phyloP scores from a whole-genome alignment of 2,329 filamentous ascomycete species.

The Fusarium sp. region DNA sequence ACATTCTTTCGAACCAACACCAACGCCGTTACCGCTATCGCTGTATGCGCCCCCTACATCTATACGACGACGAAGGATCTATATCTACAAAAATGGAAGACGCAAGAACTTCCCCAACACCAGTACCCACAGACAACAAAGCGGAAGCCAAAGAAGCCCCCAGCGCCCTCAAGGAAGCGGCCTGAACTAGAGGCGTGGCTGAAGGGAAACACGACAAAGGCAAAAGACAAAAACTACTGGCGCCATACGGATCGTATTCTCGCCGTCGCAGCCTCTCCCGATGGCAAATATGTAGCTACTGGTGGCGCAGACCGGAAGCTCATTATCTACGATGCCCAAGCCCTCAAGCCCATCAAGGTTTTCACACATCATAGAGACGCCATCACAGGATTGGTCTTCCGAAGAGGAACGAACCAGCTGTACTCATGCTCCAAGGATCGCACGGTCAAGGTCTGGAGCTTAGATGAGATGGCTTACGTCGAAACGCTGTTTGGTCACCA shows the following conservation, averaged over 20 bases:
- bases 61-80: constrained; percentile 93
- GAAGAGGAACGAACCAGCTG: constrained; percentile 88
- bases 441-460: constrained; percentile 94
- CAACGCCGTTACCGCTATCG: constrained; percentile 81
- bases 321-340: constrained; percentile 87
- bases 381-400: constrained; percentile 86
- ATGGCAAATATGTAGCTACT: constrained; percentile 91
- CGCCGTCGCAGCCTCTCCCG: constrained; percentile 85
- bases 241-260: constrained; percentile 86
- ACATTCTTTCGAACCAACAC: constrained; percentile 84
- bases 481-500: constrained; percentile 98
- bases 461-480: constrained; percentile 92
- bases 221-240: constrained; percentile 74
- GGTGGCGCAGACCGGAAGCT: constrained; percentile 87
- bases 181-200: constrained; percentile 73
- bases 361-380: constrained; percentile 94
- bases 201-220: constrained; percentile 71
- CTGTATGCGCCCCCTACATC: constrained; percentile 80
- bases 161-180: constrained; percentile 69
- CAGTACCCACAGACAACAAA: constrained; percentile 71
- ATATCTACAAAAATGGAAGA: constrained; percentile 88
- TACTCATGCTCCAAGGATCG: constrained; percentile 93
- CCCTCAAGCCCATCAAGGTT: constrained; percentile 81
- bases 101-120: constrained; percentile 73
- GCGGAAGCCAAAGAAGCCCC: constrained; percentile 69